phyloP scores from a whole-genome alignment of 805 yeast species.

The Barnettozyma botsteinii region DNA sequence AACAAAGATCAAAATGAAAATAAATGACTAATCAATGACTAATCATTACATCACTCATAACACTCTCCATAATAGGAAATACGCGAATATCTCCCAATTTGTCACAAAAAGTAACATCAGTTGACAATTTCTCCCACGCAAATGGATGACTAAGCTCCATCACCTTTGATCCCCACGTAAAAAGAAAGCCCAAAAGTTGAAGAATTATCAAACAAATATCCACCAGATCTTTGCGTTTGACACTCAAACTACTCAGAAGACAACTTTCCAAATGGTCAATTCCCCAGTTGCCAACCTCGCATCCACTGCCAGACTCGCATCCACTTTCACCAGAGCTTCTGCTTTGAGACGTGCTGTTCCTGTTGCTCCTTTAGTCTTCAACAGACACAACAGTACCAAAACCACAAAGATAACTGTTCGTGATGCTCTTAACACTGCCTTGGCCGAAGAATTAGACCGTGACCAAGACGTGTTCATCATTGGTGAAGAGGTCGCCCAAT shows the following conservation, averaged over 20 bases:
- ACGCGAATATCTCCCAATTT: not conserved
- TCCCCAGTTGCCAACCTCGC: conserved; percentile 1
- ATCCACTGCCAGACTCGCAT: conserved; percentile 6
- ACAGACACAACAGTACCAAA: conserved; percentile 18
- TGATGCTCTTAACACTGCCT: conserved; percentile 91
- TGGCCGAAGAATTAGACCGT: conserved; percentile 96
- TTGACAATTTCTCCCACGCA: conserved; percentile 2
- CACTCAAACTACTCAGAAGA: too few species aligned
- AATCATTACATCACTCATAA: not conserved
- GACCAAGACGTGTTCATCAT: conserved; percentile 90
- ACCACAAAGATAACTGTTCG: conserved; percentile 72
- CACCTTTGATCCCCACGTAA: conserved; percentile 8
- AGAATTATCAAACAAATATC: too few species aligned
- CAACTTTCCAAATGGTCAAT: conserved; percentile 4
- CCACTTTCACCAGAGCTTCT: conserved; percentile 5
- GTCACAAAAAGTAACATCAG: not conserved
- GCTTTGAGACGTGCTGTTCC: not conserved
- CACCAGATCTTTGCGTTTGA: too few species aligned
- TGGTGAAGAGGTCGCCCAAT: conserved; percentile 99
- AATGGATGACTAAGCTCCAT: conserved; percentile 1
- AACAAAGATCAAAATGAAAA: not conserved
- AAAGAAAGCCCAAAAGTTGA: not conserved
- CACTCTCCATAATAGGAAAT: too few species aligned
- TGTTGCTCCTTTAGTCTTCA: conserved; percentile 5
- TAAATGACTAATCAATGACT: not conserved